A percentile compares a stretch with the other conserved stretches of the same genome.
These are phyloP conservation scores for Beauveria pseudobassiana DNA, from an alignment of 2,329 filamentous ascomycete genomes.

Conservation along the genomic window DNA sequence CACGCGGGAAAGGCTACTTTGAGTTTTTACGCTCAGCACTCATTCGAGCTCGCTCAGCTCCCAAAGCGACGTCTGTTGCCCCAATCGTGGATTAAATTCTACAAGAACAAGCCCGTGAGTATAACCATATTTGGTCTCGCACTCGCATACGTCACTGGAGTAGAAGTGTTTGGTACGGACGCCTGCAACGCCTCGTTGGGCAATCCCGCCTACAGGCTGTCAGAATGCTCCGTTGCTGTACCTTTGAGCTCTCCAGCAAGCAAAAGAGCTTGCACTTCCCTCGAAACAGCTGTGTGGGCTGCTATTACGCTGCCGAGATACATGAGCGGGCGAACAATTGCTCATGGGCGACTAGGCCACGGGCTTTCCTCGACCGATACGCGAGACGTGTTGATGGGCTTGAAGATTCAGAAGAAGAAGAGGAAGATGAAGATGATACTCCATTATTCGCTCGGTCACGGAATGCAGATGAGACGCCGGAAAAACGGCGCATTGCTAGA, in stretches of 20 bases:
- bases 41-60: constrained; percentile 16
- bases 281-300: constrained; percentile 22
- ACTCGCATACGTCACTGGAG: constrained; percentile 26
- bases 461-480: not conserved
- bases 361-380: not conserved
- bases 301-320: constrained; percentile 21
- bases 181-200: constrained; percentile 3
- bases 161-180: constrained; percentile 16
- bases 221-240: constrained; percentile 21
- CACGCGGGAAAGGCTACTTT: not conserved
- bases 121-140: constrained; percentile 21
- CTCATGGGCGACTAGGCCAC: not conserved
- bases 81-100: constrained; percentile 18
- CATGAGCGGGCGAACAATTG: not conserved
- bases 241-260: constrained; percentile 15
- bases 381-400: not conserved
- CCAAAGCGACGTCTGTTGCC: constrained; percentile 21
- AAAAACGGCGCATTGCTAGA: not conserved
- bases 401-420: not conserved
- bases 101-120: constrained; percentile 17
- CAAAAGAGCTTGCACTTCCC: constrained; percentile 17
- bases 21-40: not conserved
- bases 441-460: not conserved
- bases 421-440: not conserved
- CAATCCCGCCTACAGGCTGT: constrained; percentile 8